Conservation (phyloP, 768 basidiomycete species). For the Leucogyrophana mollusca region DNA sequence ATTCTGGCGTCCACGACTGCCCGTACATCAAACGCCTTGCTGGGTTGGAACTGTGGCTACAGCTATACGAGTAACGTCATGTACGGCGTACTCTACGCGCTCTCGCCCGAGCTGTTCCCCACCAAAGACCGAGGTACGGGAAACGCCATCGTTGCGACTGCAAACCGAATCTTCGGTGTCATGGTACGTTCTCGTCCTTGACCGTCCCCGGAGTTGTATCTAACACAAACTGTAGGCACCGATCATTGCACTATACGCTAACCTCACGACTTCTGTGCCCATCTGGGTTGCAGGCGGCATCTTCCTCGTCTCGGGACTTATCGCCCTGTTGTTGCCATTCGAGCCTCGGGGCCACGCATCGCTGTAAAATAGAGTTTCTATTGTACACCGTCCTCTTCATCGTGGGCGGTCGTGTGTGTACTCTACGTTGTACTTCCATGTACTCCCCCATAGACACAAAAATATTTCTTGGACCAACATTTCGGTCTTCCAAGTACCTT, state of each 20-base stretch:
- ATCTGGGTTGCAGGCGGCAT: constrained; percentile 54
- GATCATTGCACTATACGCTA: constrained; percentile 49
- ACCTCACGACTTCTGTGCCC: constrained; percentile 47
- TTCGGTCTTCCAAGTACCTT: too few species aligned
- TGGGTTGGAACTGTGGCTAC: constrained; percentile 61
- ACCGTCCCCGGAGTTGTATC: background rate
- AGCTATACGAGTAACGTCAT: constrained; percentile 56
- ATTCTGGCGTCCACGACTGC: constrained; percentile 58
- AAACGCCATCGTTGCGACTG: constrained; percentile 49
- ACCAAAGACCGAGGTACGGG: constrained; percentile 56
- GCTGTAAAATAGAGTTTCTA: constrained; percentile 24
- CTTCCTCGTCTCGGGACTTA: constrained; percentile 48
- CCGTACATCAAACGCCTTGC: constrained; percentile 46
- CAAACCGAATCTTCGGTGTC: constrained; percentile 59
- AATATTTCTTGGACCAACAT: too few species aligned
- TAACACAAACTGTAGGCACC: constrained; percentile 35
- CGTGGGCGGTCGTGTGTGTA: too few species aligned
- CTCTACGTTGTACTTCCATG: too few species aligned
- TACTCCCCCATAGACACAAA: too few species aligned
- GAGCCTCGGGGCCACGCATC: constrained; percentile 58
- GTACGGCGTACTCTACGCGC: constrained; percentile 47
- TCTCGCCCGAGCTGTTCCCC: constrained; percentile 53
- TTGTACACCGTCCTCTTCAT: background rate
- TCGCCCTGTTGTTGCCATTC: constrained; percentile 52
- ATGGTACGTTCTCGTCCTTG: constrained; percentile 38